phyloP scores from a whole-genome alignment of 2,329 filamentous ascomycete species.

The Juglanconis sp. region DNA sequence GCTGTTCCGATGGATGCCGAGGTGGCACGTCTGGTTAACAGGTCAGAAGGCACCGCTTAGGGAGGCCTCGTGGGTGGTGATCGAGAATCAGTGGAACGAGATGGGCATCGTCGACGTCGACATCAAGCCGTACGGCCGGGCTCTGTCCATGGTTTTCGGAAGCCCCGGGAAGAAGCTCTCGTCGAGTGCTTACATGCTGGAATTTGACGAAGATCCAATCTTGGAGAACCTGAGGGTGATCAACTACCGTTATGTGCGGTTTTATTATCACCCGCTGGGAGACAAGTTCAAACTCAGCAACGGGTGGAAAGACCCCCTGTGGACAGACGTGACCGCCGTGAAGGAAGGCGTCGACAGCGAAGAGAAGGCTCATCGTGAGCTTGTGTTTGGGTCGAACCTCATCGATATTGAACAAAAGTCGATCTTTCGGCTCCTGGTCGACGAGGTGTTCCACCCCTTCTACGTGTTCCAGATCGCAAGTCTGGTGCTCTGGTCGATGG shows the following conservation, averaged over 20 bases:
- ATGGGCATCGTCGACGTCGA: constrained; percentile 73
- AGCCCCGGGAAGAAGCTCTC: constrained; percentile 51
- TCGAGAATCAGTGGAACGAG: constrained; percentile 97
- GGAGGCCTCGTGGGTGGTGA: constrained; percentile 84
- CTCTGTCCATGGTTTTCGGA: constrained; percentile 65
- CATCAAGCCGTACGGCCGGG: constrained; percentile 49
- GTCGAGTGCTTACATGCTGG: constrained; percentile 47
- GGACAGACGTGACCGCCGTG: constrained; percentile 74
- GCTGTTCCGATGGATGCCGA: constrained; percentile 83
- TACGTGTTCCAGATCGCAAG: constrained; percentile 98
- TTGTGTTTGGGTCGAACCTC: constrained; percentile 83
- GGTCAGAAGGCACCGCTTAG: constrained; percentile 67
- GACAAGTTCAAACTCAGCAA: constrained; percentile 85
- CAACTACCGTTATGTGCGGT: constrained; percentile 91
- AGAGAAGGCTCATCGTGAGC: constrained; percentile 77
- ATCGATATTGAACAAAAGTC: constrained; percentile 94
- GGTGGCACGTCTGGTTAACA: constrained; percentile 75
- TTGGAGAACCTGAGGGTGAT: constrained; percentile 72
- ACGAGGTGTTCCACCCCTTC: constrained; percentile 96
- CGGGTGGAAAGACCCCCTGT: constrained; percentile 91
- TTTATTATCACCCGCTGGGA: constrained; percentile 83
- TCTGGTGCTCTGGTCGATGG: constrained; percentile 88
- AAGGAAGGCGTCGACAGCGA: constrained; percentile 82
- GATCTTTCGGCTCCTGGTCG: constrained; percentile 75
- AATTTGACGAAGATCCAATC: constrained; percentile 74